Percentiles rank a stretch among this genome's conserved stretches.
Conservation (phyloP, 257 asterid species). For the Jaltomata sinuosa region DNA sequence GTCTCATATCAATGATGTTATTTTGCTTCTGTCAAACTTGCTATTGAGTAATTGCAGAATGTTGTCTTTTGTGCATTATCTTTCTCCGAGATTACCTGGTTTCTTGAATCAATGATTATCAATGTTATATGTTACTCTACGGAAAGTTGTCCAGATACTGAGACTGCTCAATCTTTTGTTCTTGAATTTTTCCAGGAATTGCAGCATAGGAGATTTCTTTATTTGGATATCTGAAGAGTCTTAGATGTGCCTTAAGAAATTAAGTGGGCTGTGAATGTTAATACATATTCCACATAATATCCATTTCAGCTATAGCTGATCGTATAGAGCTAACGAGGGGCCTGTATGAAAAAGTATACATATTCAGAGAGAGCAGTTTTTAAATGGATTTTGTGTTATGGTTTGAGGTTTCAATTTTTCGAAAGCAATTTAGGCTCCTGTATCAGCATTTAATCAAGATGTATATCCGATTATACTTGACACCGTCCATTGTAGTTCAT, state of each 20-base stretch:
- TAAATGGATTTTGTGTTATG: neutral
- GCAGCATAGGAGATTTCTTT: conserved; percentile 55
- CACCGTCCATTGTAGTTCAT: conserved; percentile 36
- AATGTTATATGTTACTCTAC: neutral
- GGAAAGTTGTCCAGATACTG: neutral
- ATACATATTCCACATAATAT: conserved; percentile 31
- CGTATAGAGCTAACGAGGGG: conserved; percentile 42
- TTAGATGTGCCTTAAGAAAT: conserved; percentile 31
- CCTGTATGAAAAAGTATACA: conserved; percentile 21
- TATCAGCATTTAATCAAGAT: conserved; percentile 46
- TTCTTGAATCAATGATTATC: neutral
- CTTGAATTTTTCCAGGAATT: conserved; percentile 39
- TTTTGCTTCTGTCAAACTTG: neutral
- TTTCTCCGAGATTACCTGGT: neutral
- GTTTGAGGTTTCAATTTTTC: neutral
- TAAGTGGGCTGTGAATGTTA: conserved; percentile 32
- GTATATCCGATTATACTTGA: conserved; percentile 58
- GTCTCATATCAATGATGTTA: neutral
- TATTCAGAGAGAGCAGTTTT: conserved; percentile 7
- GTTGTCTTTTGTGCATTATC: neutral
- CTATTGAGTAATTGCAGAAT: neutral
- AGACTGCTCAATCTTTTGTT: neutral
- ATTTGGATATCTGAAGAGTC: conserved; percentile 34
- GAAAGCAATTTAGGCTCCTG: conserved; percentile 35
- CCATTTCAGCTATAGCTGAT: conserved; percentile 20